Conservation (phyloP, 2,329 filamentous ascomycete species). For the Lachnellula occidentalis region DNA sequence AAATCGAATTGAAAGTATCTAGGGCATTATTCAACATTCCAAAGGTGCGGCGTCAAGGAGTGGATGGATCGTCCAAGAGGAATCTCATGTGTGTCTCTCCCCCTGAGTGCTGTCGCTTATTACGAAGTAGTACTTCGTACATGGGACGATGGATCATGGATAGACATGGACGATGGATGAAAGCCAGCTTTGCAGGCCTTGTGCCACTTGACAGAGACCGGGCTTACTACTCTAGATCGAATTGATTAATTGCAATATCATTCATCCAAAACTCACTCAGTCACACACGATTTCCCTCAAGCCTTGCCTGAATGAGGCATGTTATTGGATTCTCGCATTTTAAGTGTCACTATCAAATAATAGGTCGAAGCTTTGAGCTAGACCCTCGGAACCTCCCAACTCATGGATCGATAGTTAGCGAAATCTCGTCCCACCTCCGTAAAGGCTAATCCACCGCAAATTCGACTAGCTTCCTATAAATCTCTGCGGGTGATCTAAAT, state of each 20-base stretch:
- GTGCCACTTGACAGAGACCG: background rate
- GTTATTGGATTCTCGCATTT: background rate
- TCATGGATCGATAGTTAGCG: background rate
- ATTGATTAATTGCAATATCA: background rate
- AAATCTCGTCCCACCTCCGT: background rate
- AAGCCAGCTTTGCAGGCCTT: background rate
- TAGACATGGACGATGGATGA: background rate
- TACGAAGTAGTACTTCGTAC: no score
- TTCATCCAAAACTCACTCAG: background rate
- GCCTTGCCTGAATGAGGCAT: background rate
- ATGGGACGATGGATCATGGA: background rate
- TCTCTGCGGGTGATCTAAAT: background rate
- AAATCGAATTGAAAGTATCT: background rate
- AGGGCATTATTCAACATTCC: background rate
- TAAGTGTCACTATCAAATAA: background rate
- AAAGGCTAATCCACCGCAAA: background rate
- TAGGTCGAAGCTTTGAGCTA: background rate
- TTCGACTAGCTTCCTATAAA: background rate
- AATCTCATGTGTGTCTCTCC: conserved; percentile 3
- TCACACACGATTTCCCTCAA: background rate
- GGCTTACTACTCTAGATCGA: background rate
- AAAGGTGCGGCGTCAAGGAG: background rate
- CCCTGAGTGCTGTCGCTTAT: background rate
- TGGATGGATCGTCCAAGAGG: conserved; percentile 3
- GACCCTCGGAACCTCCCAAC: background rate